A percentile compares a stretch with the other conserved stretches of the same genome.
Conservation (phyloP, 2,329 filamentous ascomycete species). For the Knufia fluminis region DNA sequence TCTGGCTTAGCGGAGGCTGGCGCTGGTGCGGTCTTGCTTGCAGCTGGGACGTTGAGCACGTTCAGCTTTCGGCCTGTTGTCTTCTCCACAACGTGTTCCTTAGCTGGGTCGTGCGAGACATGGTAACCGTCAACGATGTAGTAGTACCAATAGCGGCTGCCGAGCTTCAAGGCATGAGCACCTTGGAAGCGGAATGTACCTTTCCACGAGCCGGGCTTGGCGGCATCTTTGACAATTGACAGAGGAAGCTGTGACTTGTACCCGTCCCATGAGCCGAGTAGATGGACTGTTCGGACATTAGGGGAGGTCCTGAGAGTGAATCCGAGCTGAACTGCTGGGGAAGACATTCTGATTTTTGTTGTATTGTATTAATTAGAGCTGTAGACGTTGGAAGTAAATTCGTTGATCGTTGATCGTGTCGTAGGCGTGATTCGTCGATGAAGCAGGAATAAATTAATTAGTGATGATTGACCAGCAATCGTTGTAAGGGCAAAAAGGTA, state of each 20-base stretch:
- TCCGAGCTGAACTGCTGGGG: constrained; percentile 74
- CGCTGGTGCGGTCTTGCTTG: constrained; percentile 27
- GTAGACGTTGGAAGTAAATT: background rate
- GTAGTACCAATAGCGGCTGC: constrained; percentile 99
- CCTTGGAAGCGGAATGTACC: constrained; percentile 95
- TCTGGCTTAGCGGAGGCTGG: constrained; percentile 31
- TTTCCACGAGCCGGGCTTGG: constrained; percentile 87
- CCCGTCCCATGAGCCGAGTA: constrained; percentile 97
- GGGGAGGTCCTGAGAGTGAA: constrained; percentile 93
- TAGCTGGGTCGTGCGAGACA: constrained; percentile 88
- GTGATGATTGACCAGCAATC: constrained; percentile 22
- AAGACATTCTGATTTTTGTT: constrained; percentile 18
- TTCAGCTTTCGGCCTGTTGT: constrained; percentile 96
- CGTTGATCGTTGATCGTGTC: constrained; percentile 4
- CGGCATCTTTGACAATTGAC: constrained; percentile 61
- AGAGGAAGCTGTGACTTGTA: constrained; percentile 91
- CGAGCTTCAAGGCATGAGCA: constrained; percentile 65
- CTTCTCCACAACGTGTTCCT: constrained; percentile 81
- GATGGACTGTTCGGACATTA: constrained; percentile 93
- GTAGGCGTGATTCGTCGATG: background rate
- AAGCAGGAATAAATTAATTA: background rate
- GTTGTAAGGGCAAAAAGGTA: background rate
- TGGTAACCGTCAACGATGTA: constrained; percentile 99
- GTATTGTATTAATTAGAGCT: constrained; percentile 1
- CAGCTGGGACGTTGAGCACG: constrained; percentile 81